These are phyloP conservation scores for Vanrija pseudolonga DNA, from an alignment of 1,284 basidiomycete genomes.

Conservation along the genomic window DNA sequence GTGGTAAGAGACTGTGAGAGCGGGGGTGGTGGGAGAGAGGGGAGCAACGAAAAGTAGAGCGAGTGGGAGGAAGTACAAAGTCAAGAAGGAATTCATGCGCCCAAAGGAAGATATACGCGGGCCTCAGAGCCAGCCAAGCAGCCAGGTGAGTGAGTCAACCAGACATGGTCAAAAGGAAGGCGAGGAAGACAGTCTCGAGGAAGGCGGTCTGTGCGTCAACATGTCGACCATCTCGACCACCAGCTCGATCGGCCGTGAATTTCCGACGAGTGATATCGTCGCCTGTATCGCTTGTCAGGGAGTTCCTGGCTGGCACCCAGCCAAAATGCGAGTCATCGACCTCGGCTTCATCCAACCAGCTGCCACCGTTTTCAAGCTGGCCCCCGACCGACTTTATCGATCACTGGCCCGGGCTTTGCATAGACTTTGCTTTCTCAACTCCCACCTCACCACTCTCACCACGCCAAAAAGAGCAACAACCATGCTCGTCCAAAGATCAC, in stretches of 20 bases:
- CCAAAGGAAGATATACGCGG: too few species aligned
- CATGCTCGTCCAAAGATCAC: conserved; percentile 16
- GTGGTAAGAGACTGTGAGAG: not conserved
- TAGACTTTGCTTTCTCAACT: too few species aligned
- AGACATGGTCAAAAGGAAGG: not conserved
- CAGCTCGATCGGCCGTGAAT: not conserved
- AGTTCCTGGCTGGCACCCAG: too few species aligned
- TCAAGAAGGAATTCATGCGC: too few species aligned
- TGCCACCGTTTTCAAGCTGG: not conserved
- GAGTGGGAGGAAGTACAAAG: not conserved
- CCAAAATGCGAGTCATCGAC: too few species aligned
- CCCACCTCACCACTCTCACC: not conserved
- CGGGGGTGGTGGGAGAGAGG: not conserved
- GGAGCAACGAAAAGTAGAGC: conserved; percentile 1
- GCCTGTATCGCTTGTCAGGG: not conserved
- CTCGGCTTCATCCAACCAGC: not conserved
- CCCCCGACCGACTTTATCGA: not conserved
- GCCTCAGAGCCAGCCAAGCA: too few species aligned
- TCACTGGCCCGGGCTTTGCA: not conserved
- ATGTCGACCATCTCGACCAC: not conserved
- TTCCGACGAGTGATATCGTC: not conserved
- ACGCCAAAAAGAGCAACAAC: not conserved
- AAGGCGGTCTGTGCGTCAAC: not conserved
- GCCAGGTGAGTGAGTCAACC: too few species aligned
- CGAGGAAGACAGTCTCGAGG: not conserved